phyloP scores from a whole-genome alignment of 2,329 filamentous ascomycete species.

The Ceratocystis albifundus region DNA sequence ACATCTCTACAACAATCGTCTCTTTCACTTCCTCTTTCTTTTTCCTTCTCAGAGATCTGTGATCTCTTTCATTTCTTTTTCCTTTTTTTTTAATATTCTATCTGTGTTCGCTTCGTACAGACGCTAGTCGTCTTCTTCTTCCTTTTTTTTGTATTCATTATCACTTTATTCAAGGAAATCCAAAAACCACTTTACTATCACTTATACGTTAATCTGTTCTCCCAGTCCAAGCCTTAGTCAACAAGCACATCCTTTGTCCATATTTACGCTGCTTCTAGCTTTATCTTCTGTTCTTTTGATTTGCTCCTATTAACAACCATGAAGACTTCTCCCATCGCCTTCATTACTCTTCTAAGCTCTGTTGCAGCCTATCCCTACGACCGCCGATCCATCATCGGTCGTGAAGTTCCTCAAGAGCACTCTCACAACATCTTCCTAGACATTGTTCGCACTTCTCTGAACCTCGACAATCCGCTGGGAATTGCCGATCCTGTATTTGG shows the following conservation, averaged over 20 bases:
- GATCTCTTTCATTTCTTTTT: constrained; percentile 23
- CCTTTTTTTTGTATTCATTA: constrained; percentile 1
- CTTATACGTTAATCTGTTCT: too few species aligned
- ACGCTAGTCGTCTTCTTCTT: constrained; percentile 18
- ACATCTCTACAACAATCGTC: background rate
- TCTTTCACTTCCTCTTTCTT: constrained; percentile 16
- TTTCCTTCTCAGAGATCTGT: constrained; percentile 21
- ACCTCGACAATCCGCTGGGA: constrained; percentile 42
- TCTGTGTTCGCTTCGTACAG: constrained; percentile 10
- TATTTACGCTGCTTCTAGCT: background rate
- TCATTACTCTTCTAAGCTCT: constrained; percentile 24
- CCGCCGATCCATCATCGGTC: constrained; percentile 24
- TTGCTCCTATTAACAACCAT: constrained; percentile 13
- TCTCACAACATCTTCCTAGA: constrained; percentile 41
- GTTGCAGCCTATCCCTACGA: constrained; percentile 23
- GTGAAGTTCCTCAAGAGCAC: constrained; percentile 47
- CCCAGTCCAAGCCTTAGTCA: too few species aligned
- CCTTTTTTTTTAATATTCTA: constrained; percentile 6
- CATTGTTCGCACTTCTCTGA: constrained; percentile 35
- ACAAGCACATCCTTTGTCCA: too few species aligned
- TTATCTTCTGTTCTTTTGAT: background rate
- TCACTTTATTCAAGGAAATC: background rate
- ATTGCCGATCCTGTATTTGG: constrained; percentile 42
- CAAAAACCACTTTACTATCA: background rate
- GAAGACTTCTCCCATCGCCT: constrained; percentile 13